Base-by-base conservation (phyloP, 257 asterid genomes). In the Buddleja alternifolia region DNA sequence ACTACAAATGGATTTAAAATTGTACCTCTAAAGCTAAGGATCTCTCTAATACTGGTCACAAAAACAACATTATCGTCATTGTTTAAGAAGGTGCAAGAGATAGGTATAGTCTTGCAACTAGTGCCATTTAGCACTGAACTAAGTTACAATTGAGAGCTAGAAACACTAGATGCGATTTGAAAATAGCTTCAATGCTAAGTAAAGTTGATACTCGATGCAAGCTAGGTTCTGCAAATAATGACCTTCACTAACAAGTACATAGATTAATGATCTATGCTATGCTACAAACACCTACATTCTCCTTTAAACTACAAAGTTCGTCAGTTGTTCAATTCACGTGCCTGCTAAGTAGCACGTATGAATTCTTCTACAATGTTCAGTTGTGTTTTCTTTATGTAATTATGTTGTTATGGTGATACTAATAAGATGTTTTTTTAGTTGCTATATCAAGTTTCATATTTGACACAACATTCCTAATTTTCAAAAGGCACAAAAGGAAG, bases 61-160 rank as follows among this genome's bases (percentile, higher is more conserved):
- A 96, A 91, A 74, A 75, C 90, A 62, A 83, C 95, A 60, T 70
- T 88, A 76, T 84, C 95, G 60, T 79, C 93, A 16, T 39, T 91
- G 77, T 89, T 91, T 60, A 88, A 91, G 86, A 91, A 84, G 81
- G 95, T 67, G 55, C 96, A 75, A 76, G 88, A 86, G 67, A 86
- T 85, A n/a, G 91, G 96, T 88, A 75, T 24, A 20, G 45, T 46
- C 71, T 68, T 77, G 21, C 68, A 61, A 23, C 60, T 64, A 58
- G 67, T 66, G 40, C 68, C 34, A 14, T 65, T n/a, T 58, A 73
- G 66, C 34, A 40, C 46, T 60, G 47, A 9, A 60, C 39, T 14
- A 67, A 58, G 46, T 61, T 19, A 23, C 57, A 46, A 34, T 60
- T 20, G 47, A 48, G 69, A 64, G 60, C 66, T 62, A 21, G 32